Conservation (phyloP, 768 basidiomycete species). For the Phanerodontia chrysosporium region DNA sequence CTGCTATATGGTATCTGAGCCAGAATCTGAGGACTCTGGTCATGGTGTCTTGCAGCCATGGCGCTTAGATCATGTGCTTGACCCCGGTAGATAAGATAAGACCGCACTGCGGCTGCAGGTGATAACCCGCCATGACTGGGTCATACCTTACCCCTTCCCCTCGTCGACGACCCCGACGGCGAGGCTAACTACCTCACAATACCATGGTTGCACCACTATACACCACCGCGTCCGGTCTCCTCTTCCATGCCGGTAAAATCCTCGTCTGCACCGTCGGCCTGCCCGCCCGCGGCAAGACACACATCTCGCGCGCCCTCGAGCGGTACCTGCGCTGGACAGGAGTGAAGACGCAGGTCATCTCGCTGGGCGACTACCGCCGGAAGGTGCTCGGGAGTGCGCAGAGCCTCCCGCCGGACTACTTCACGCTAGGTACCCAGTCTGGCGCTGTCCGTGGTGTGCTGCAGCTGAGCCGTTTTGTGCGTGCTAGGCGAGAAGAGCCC, state of each 20-base stretch:
- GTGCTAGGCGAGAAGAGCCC: conserved; percentile 63
- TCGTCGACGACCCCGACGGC: background rate
- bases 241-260: conserved; percentile 94
- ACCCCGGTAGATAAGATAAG: conserved; percentile 14
- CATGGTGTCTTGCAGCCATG: no score
- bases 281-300: conserved; percentile 94
- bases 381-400: conserved; percentile 86
- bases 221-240: conserved; percentile 82
- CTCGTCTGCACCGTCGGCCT: conserved; percentile 89
- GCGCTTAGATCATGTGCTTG: no score
- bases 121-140: background rate
- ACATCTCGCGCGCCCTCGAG: conserved; percentile 92
- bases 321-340: conserved; percentile 99
- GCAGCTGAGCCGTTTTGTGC: background rate
- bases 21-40: no score
- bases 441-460: background rate
- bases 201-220: conserved; percentile 92
- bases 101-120: background rate
- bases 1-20: background rate
- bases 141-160: background rate
- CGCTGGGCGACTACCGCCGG: conserved; percentile 90
- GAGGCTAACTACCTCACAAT: background rate
- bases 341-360: conserved; percentile 92
- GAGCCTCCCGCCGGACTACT: conserved; percentile 89
- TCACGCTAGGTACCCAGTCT: conserved; percentile 60